phyloP scores from a whole-genome alignment of 1,139 yeast species.

The Kluyveromyces sp. region DNA sequence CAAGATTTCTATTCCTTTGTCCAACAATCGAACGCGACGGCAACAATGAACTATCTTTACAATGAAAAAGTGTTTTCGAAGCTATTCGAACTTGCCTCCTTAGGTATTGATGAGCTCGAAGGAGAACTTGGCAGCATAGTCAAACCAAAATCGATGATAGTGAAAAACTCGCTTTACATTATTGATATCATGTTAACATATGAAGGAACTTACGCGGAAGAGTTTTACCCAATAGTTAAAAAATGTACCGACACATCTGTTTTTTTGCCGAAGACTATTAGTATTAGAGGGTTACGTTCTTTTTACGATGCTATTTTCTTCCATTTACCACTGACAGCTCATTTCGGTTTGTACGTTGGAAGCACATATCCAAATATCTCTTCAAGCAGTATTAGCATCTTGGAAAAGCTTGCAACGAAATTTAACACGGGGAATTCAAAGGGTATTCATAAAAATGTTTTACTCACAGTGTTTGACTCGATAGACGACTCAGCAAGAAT shows the following conservation, averaged over 20 bases:
- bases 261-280: conserved; percentile 45
- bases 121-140: conserved; percentile 35
- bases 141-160: conserved; percentile 24
- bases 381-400: conserved; percentile 42
- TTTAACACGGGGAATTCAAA: conserved; percentile 28
- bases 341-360: conserved; percentile 63
- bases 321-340: conserved; percentile 60
- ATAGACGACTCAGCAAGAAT: conserved; percentile 65
- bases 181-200: conserved; percentile 43
- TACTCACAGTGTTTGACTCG: conserved; percentile 66
- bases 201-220: conserved; percentile 50
- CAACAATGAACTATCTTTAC: conserved; percentile 54
- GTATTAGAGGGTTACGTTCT: conserved; percentile 54
- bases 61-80: conserved; percentile 49
- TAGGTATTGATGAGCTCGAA: conserved; percentile 47
- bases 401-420: conserved; percentile 40
- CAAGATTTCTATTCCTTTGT: conserved; percentile 36
- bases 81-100: conserved; percentile 45
- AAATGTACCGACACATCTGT: conserved; percentile 27
- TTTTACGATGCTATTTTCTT: conserved; percentile 67
- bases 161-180: conserved; percentile 36
- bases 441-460: conserved; percentile 43
- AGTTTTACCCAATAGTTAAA: conserved; percentile 37
- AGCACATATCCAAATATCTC: conserved; percentile 45
- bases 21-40: conserved; percentile 60